Percentiles rank a stretch among this genome's conserved stretches.
These are phyloP conservation scores for Zygotorulaspora sp. DNA, from an alignment of 805 yeast genomes.

Conservation along the genomic window DNA sequence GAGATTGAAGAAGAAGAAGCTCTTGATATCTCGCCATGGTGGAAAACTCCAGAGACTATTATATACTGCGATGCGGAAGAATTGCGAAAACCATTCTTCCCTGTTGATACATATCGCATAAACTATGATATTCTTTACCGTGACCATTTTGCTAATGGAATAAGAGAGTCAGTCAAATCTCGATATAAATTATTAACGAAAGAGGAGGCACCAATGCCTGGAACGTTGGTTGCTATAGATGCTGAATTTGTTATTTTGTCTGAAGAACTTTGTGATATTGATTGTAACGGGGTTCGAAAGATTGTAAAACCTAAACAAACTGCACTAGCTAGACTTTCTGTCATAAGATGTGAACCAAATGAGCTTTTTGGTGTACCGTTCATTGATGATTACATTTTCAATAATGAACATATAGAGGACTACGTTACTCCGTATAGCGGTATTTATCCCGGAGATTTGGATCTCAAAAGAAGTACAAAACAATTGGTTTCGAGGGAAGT, in stretches of 20 bases:
- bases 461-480: constrained; percentile 58
- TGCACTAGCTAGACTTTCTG: constrained; percentile 86
- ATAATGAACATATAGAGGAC: constrained; percentile 67
- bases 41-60: constrained; percentile 80
- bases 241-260: constrained; percentile 89
- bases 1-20: constrained; percentile 75
- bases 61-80: constrained; percentile 54
- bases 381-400: constrained; percentile 87
- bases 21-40: constrained; percentile 59
- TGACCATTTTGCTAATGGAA: constrained; percentile 68
- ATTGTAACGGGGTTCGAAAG: constrained; percentile 63
- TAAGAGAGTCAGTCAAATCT: constrained; percentile 50
- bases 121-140: constrained; percentile 64
- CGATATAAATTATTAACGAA: constrained; percentile 67
- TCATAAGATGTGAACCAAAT: constrained; percentile 66
- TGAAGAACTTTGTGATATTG: constrained; percentile 75
- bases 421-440: constrained; percentile 90
- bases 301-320: constrained; percentile 69
- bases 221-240: constrained; percentile 84
- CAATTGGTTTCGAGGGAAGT: constrained; percentile 75
- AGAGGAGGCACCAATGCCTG: constrained; percentile 68
- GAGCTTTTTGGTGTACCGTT: constrained; percentile 68
- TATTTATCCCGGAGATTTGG: constrained; percentile 87
- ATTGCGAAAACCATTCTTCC: constrained; percentile 41
- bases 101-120: constrained; percentile 48